These are phyloP conservation scores for Colletotrichum navitas DNA, from an alignment of 2,329 filamentous ascomycete species.

Conservation along the genomic window DNA sequence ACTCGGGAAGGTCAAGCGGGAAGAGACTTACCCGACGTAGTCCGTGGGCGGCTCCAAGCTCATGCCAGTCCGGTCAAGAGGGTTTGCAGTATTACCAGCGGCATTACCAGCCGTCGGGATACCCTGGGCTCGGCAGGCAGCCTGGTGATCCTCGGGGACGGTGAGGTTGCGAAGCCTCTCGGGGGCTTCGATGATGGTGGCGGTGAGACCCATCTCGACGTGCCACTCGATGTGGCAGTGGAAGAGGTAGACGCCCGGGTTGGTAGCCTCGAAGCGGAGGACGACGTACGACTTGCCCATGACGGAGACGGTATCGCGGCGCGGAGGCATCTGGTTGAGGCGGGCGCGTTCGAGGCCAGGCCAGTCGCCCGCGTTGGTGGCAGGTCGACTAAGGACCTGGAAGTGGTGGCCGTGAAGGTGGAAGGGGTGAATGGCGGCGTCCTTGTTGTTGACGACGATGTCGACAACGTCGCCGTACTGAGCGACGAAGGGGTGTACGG, in stretches of 20 bases:
- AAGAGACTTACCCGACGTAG: slow-evolving; percentile 58
- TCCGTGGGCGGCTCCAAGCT: slow-evolving; percentile 63
- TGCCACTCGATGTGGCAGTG: slow-evolving; percentile 75
- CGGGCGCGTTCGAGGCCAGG: slow-evolving; percentile 47
- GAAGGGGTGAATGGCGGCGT: slow-evolving; percentile 63
- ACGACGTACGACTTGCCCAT: slow-evolving; percentile 61
- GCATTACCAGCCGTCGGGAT: slow-evolving; percentile 73
- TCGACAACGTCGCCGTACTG: slow-evolving; percentile 57
- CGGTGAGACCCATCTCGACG: slow-evolving; percentile 68
- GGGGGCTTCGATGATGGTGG: slow-evolving; percentile 68
- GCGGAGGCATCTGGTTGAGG: slow-evolving; percentile 48
- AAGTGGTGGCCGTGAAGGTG: slow-evolving; percentile 69
- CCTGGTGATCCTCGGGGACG: slow-evolving; percentile 71
- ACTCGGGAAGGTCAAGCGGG: background rate
- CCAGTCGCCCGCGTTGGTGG: slow-evolving; percentile 54
- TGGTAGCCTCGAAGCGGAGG: slow-evolving; percentile 64
- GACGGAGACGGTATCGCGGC: slow-evolving; percentile 55
- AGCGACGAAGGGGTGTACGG: slow-evolving; percentile 57
- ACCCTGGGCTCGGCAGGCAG: slow-evolving; percentile 58
- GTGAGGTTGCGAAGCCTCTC: slow-evolving; percentile 66
- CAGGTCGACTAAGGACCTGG: slow-evolving; percentile 61
- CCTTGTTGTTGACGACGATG: slow-evolving; percentile 64
- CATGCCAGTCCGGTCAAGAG: slow-evolving; percentile 66
- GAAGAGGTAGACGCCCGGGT: slow-evolving; percentile 68
- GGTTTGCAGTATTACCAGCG: slow-evolving; percentile 71